These are phyloP conservation scores for Cystofilobasidium ferigula DNA, from an alignment of 768 basidiomycete species.

Conservation along the genomic window DNA sequence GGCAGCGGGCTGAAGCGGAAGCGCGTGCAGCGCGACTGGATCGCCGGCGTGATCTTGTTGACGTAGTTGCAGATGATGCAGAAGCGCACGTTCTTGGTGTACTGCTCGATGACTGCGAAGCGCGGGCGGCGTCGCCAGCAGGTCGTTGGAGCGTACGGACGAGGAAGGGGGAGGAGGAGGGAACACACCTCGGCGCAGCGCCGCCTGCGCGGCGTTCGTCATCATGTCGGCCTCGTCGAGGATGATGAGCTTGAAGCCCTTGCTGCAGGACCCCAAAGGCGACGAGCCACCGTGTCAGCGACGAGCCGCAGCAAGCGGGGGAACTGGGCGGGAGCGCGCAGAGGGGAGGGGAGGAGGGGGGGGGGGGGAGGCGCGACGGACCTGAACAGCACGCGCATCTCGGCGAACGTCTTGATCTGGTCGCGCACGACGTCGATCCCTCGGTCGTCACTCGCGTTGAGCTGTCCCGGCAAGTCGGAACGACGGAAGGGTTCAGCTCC, in stretches of 20 bases:
- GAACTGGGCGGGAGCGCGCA: too few species aligned
- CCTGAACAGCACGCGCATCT: slow-evolving; percentile 69
- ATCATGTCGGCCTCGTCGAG: slow-evolving; percentile 99
- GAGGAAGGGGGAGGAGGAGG: neutral
- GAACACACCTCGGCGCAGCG: slow-evolving; percentile 60
- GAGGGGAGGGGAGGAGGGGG: too few species aligned
- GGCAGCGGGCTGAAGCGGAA: slow-evolving; percentile 94
- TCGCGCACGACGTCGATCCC: slow-evolving; percentile 98
- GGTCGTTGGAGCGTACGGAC: neutral
- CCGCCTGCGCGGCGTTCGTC: slow-evolving; percentile 94
- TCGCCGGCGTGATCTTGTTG: slow-evolving; percentile 96
- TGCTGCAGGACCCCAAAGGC: slow-evolving; percentile 46
- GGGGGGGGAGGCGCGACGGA: slow-evolving; percentile 22
- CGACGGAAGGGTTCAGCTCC: too few species aligned
- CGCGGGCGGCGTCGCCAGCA: neutral
- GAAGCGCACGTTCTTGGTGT: slow-evolving; percentile 96
- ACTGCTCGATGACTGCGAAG: slow-evolving; percentile 79
- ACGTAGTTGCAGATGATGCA: slow-evolving; percentile 99
- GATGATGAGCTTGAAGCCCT: slow-evolving; percentile 93
- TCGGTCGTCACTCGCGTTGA: slow-evolving; percentile 96
- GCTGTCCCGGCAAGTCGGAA: slow-evolving; percentile 42
- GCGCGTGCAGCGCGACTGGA: slow-evolving; percentile 94
- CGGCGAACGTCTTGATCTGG: slow-evolving; percentile 97
- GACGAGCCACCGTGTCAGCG: neutral
- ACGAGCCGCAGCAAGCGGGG: too few species aligned